A percentile compares a stretch with the other conserved stretches of the same genome.
phyloP scores from a whole-genome alignment of 805 yeast genomes.

The Sugiyamaella qingdaonensis region DNA sequence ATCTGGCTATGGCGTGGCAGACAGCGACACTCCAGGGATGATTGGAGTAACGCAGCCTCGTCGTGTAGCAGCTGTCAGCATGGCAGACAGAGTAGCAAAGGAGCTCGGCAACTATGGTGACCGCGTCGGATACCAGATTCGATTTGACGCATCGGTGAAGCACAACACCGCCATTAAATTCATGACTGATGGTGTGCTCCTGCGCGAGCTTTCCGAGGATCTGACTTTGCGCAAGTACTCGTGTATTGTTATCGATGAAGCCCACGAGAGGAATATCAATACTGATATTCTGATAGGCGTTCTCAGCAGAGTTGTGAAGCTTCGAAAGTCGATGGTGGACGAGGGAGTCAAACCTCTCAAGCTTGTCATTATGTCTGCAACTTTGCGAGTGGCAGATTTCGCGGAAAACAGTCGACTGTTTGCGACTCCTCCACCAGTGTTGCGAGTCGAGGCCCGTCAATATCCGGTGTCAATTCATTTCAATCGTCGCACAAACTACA shows the following conservation, averaged over 20 bases:
- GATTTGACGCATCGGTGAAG: conserved; percentile 75
- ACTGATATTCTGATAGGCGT: conserved; percentile 95
- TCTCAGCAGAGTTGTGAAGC: conserved; percentile 76
- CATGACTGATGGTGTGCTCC: conserved; percentile 94
- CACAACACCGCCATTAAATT: conserved; percentile 67
- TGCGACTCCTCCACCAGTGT: conserved; percentile 70
- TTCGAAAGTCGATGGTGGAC: conserved; percentile 48
- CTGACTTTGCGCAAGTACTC: conserved; percentile 78
- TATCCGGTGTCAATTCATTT: conserved; percentile 91
- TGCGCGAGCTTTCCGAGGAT: conserved; percentile 90
- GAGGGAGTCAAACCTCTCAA: conserved; percentile 59
- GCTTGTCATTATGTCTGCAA: conserved; percentile 93
- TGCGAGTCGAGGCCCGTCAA: conserved; percentile 89
- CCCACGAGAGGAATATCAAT: conserved; percentile 94
- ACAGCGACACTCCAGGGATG: conserved; percentile 77
- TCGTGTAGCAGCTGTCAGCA: conserved; percentile 81
- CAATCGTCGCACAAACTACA: conserved; percentile 68
- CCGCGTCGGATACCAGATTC: conserved; percentile 78
- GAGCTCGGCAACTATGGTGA: conserved; percentile 71
- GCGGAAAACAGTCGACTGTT: conserved; percentile 75
- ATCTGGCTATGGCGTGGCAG: conserved; percentile 74
- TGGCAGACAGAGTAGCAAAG: conserved; percentile 75
- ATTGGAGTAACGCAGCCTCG: conserved; percentile 94
- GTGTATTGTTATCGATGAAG: conserved; percentile 88
- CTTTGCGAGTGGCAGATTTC: conserved; percentile 88